Percentiles rank a stretch among this genome's conserved stretches.
Conservation (phyloP, 2,329 filamentous ascomycete species). For the Colletotrichum horii region DNA sequence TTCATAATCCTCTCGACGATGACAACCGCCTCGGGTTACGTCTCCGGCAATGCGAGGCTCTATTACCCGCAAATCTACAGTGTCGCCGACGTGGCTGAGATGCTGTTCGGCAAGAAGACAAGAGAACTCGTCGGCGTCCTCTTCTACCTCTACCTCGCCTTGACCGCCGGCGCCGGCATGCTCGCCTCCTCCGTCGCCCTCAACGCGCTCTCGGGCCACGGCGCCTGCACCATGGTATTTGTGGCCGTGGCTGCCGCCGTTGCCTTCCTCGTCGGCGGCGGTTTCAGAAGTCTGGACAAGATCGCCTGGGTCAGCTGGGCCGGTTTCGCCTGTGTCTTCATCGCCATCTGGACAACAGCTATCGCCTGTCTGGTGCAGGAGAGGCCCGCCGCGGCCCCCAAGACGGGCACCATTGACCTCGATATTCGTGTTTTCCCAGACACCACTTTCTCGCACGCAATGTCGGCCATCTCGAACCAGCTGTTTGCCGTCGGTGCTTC, state of each 20-base stretch:
- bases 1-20: background rate
- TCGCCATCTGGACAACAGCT: background rate
- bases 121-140: background rate
- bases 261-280: background rate
- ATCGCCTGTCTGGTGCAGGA: background rate
- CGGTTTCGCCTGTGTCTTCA: background rate
- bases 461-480: background rate
- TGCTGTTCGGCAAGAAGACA: background rate
- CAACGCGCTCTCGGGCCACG: background rate
- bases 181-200: background rate
- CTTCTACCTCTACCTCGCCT: background rate
- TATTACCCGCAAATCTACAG: background rate
- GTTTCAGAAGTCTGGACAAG: background rate
- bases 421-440: background rate
- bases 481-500: background rate
- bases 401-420: background rate
- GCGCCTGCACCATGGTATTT: background rate
- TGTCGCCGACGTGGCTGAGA: background rate
- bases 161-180: background rate
- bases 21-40: background rate
- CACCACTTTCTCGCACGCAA: background rate
- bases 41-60: background rate
- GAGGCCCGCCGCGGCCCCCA: background rate
- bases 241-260: background rate
- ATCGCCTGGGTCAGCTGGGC: background rate